A percentile compares a stretch with the other conserved stretches of the same genome.
phyloP scores from a whole-genome alignment of 1,139 yeast genomes.

The Pneumocystis jirovecii region DNA sequence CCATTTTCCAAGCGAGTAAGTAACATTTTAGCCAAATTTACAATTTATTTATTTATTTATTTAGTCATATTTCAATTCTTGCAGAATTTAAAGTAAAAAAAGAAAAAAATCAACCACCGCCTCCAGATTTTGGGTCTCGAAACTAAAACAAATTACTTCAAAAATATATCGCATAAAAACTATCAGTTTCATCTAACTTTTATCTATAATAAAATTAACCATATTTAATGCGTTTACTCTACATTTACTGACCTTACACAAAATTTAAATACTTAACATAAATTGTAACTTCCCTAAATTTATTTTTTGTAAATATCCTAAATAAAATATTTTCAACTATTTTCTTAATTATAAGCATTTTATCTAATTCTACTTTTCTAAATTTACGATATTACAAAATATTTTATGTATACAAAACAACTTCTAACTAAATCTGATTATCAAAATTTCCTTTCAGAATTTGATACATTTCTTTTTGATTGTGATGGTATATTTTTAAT shows the following conservation, averaged over 20 bases:
- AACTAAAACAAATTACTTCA: not conserved
- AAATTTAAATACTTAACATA: not conserved
- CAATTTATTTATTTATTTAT: not conserved
- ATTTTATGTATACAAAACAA: not conserved
- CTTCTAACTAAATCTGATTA: conserved; percentile 3
- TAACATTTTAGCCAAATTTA: conserved; percentile 31
- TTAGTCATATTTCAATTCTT: conserved; percentile 13
- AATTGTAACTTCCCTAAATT: not conserved
- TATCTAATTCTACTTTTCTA: not conserved
- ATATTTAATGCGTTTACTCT: not conserved
- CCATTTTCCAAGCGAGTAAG: conserved; percentile 87
- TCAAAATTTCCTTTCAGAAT: conserved; percentile 38
- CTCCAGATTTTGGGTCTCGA: conserved; percentile 1
- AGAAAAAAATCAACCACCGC: not conserved
- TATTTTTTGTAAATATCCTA: not conserved
- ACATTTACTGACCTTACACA: not conserved
- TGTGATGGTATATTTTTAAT: conserved; percentile 44
- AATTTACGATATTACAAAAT: not conserved
- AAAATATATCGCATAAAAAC: not conserved
- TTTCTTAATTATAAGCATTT: not conserved
- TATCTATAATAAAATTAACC: not conserved
- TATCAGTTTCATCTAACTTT: not conserved
- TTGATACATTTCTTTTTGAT: conserved; percentile 77
- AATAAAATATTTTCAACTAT: not conserved
- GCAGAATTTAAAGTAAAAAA: conserved; percentile 14